phyloP scores from a whole-genome alignment of 2,329 filamentous ascomycete genomes.

The Dendrostoma leiphaemia region DNA sequence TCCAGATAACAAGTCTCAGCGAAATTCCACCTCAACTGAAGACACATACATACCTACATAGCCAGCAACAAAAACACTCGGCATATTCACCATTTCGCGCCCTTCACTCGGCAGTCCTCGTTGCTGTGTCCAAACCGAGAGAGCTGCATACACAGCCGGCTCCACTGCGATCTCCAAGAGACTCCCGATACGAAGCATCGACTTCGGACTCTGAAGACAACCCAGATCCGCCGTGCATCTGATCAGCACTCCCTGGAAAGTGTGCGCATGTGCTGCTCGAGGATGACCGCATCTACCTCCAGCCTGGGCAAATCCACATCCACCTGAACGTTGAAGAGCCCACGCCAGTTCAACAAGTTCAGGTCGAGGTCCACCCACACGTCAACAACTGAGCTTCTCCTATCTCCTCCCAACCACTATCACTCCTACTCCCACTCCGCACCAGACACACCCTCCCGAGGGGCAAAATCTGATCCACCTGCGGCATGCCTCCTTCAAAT shows the following conservation, averaged over 20 bases:
- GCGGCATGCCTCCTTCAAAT: constrained; percentile 55
- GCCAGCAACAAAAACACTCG: background rate
- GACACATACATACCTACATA: background rate
- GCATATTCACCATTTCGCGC: background rate
- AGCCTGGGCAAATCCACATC: constrained; percentile 16
- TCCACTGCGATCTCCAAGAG: background rate
- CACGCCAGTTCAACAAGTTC: constrained; percentile 8
- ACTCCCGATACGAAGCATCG: too few species aligned
- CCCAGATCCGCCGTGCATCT: constrained; percentile 16
- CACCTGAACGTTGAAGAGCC: constrained; percentile 17
- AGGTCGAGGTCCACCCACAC: constrained; percentile 12
- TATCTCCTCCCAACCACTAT: too few species aligned
- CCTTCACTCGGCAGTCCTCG: background rate
- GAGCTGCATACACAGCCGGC: background rate
- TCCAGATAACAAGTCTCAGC: background rate
- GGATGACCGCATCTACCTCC: constrained; percentile 18
- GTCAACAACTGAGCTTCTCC: constrained; percentile 8
- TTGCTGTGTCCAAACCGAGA: background rate
- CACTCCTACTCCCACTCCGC: constrained; percentile 10
- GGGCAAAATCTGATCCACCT: constrained; percentile 19
- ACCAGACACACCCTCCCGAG: constrained; percentile 12
- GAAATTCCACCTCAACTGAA: background rate
- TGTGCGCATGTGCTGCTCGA: constrained; percentile 9
- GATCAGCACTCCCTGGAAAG: constrained; percentile 2
- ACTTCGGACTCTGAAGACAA: background rate